These are phyloP conservation scores for Psilocybe cyanescens DNA, from an alignment of 768 basidiomycete species.

Conservation along the genomic window DNA sequence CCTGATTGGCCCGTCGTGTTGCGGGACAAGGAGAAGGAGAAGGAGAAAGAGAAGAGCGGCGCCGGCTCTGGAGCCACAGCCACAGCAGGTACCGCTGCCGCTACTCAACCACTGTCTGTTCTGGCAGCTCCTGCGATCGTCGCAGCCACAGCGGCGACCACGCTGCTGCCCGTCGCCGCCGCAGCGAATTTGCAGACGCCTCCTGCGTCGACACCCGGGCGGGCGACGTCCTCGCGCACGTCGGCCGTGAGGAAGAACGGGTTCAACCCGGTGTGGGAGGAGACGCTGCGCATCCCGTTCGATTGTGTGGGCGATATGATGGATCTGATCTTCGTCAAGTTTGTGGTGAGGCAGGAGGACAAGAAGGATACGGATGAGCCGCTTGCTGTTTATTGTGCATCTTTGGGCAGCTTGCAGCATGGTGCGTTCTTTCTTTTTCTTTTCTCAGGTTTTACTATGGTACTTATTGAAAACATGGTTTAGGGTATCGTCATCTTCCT, in stretches of 20 bases:
- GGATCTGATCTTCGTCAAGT: conserved; percentile 83
- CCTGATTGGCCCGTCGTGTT: conserved; percentile 66
- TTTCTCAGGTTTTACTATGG: neutral
- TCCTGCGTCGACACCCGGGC: conserved; percentile 35
- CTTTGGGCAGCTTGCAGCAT: conserved; percentile 70
- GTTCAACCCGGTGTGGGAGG: conserved; percentile 91
- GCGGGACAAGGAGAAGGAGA: conserved; percentile 14
- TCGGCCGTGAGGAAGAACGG: conserved; percentile 81
- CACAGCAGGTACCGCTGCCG: too few relatives aligned
- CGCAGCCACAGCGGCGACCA: neutral
- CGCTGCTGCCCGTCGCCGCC: neutral
- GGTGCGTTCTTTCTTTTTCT: conserved; percentile 47
- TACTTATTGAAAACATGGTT: neutral
- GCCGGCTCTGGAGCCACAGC: too few relatives aligned
- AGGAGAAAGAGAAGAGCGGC: neutral
- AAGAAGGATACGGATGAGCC: conserved; percentile 46
- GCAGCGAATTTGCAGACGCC: conserved; percentile 12
- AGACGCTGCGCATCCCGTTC: conserved; percentile 72
- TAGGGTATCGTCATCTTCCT: conserved; percentile 90
- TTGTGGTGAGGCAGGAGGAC: conserved; percentile 73
- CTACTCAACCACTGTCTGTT: neutral
- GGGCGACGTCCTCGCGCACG: conserved; percentile 59
- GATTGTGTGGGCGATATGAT: conserved; percentile 71
- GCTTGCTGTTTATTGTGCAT: conserved; percentile 75
- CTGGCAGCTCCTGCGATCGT: neutral